A percentile compares a stretch with the other conserved stretches of the same genome.
These are phyloP conservation scores for Podaxis sp. DNA, from an alignment of 768 basidiomycete genomes.

Conservation along the genomic window DNA sequence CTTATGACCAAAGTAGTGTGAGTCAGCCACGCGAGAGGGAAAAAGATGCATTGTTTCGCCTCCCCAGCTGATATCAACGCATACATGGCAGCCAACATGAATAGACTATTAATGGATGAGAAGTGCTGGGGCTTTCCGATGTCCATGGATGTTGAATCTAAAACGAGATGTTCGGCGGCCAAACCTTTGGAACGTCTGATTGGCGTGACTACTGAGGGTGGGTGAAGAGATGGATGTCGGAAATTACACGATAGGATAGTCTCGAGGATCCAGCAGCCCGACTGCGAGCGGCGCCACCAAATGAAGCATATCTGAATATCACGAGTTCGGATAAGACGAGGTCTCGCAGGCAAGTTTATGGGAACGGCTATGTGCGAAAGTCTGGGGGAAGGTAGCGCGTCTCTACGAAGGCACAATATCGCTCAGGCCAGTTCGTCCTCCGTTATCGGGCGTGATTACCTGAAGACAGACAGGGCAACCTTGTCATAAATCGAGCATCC, in stretches of 20 bases:
- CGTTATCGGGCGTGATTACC: too few relatives aligned
- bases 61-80: not conserved
- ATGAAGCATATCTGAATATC: not conserved
- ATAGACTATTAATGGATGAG: not conserved
- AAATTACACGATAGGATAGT: not conserved
- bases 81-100: not conserved
- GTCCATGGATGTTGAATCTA: not conserved
- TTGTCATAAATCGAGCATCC: too few relatives aligned
- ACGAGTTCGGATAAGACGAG: not conserved
- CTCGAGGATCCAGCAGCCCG: not conserved
- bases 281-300: not conserved
- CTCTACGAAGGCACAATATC: not conserved
- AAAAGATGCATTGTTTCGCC: not conserved
- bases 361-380: not conserved
- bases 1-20: not conserved
- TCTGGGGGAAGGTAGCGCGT: not conserved
- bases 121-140: not conserved
- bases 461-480: too few relatives aligned
- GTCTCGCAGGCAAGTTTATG: not conserved
- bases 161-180: not conserved
- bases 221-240: not conserved
- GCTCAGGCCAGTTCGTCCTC: too few relatives aligned
- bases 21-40: not conserved
- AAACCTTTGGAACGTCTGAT: not conserved
- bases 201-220: not conserved